Percentiles rank a stretch among this genome's conserved stretches.
Conservation (phyloP, 116 monocot species). For the Papilionanthe hybrid region DNA sequence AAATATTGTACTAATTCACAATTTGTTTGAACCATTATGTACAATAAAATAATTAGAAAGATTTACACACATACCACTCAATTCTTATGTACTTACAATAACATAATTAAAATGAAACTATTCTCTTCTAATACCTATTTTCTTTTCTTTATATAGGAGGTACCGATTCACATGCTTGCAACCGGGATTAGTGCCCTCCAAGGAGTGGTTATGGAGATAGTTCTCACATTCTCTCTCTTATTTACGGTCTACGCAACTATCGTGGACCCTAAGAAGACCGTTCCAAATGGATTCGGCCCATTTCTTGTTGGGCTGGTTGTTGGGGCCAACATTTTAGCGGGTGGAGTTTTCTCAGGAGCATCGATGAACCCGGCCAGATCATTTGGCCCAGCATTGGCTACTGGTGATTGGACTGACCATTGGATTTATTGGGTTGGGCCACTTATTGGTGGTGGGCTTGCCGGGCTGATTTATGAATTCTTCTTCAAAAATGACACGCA, state of each 20-base stretch:
- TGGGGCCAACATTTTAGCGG: constrained; percentile 63
- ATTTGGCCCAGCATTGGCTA: constrained; percentile 70
- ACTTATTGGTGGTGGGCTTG: constrained; percentile 56
- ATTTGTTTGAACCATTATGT: too few relatives aligned
- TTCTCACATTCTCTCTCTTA: constrained; percentile 76
- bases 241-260: constrained; percentile 68
- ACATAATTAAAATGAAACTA: too few relatives aligned
- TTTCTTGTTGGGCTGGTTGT: constrained; percentile 62
- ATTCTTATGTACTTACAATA: too few relatives aligned
- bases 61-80: too few relatives aligned
- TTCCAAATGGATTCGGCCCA: constrained; percentile 34
- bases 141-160: too few relatives aligned
- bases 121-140: too few relatives aligned
- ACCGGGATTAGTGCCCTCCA: constrained; percentile 38
- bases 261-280: constrained; percentile 48
- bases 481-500: constrained; percentile 33
- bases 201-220: constrained; percentile 60
- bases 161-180: constrained; percentile 50
- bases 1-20: too few relatives aligned
- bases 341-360: constrained; percentile 64
- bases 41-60: too few relatives aligned
- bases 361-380: constrained; percentile 81
- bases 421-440: constrained; percentile 84
- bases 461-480: constrained; percentile 55
- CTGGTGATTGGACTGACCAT: constrained; percentile 46